These are phyloP conservation scores for Dictyostelium purpureum DNA, from an alignment of 78 protist genomes.

Conservation along the genomic window DNA sequence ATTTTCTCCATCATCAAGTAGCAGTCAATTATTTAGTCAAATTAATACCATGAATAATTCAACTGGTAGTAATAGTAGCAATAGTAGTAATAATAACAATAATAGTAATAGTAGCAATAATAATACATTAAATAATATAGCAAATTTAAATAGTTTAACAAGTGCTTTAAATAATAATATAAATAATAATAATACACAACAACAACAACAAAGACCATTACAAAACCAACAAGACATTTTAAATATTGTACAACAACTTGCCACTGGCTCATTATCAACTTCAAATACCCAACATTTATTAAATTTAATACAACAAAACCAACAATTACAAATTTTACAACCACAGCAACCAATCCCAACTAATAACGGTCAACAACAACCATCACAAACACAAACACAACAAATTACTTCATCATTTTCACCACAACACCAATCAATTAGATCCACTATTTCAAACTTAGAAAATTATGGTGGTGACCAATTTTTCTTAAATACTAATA, in stretches of 20 bases:
- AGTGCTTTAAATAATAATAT: not conserved
- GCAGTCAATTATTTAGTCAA: not conserved
- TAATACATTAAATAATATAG: not conserved
- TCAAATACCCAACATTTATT: constrained; percentile 3
- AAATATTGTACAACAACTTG: not conserved
- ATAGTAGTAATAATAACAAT: not conserved
- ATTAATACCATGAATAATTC: not conserved
- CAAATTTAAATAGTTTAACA: not conserved
- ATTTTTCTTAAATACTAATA: not conserved
- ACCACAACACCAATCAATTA: constrained; percentile 33
- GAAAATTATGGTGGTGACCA: constrained; percentile 11
- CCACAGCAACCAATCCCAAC: no score
- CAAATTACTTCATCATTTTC: not conserved
- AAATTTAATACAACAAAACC: constrained; percentile 21
- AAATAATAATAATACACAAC: not conserved
- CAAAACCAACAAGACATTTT: not conserved
- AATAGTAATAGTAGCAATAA: not conserved
- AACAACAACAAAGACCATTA: not conserved
- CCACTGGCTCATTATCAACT: not conserved
- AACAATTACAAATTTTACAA: constrained; percentile 7
- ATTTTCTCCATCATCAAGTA: not conserved
- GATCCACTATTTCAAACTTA: not conserved
- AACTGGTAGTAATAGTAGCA: not conserved
- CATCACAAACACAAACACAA: constrained; percentile 7
- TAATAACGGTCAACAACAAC: constrained; percentile 30